Evolutionary conservation across 345 rosid genomes (phyloP).

Genomic region (Syzygium aromaticum): DNA sequence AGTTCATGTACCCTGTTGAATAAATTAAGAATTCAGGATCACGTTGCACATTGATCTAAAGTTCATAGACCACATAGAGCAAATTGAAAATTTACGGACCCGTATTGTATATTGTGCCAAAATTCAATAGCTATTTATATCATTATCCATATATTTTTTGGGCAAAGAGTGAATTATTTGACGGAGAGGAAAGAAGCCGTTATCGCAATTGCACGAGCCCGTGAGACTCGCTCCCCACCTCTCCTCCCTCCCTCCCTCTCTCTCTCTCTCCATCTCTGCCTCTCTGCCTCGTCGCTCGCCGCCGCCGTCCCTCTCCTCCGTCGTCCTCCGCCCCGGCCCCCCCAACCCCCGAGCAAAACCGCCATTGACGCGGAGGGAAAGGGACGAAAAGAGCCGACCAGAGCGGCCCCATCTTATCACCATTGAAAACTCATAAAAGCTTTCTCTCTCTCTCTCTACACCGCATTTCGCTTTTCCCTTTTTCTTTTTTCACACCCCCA

Average conservation of each 20-base stretch:
- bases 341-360: not conserved
- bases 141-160: not conserved
- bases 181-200: not conserved
- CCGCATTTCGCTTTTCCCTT: not conserved
- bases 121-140: no score
- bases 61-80: no score
- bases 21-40: no score
- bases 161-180: not conserved
- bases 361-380: not conserved
- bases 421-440: not conserved
- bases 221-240: slow-evolving; percentile 2
- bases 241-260: not conserved
- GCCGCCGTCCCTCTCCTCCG: not conserved
- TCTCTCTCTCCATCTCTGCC: not conserved
- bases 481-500: no score
- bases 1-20: no score
- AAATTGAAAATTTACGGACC: no score
- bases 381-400: not conserved
- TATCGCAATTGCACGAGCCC: not conserved
- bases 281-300: not conserved
- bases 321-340: not conserved
- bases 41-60: no score
- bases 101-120: no score
- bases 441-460: not conserved
- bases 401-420: not conserved